Evolutionary conservation across 495 filamentous ascomycete species (phyloP), one percentile per base, ranked within the genome.

Genomic region (Hypoxylon intermedium): DNA sequence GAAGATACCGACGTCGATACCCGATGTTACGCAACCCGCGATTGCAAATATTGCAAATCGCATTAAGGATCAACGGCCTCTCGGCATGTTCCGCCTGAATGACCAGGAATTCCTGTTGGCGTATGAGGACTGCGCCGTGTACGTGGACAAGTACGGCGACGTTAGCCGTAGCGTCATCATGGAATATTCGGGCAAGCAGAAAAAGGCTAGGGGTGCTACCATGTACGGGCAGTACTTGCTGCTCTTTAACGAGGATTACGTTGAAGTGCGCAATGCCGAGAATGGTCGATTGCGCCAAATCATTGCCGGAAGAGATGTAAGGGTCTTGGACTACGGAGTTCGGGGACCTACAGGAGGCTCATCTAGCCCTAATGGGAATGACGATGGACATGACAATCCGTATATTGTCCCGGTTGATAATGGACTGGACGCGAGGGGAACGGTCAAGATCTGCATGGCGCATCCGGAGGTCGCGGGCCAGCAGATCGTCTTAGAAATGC

Each of bases 91-190:
- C 82, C 87, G 93, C 45, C 86, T 98, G 45, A 91, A 88, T 48
- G 92, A 96, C 40, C 86, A 87, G 34, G 94, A 98, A 72, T 98
- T 97, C 76, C 75, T 99, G 4, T 84, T 96, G n/a, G 87, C 86
- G 11, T 99, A 97, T 71, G 89, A 92, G 62, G 91, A 97, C 70
- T 97, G 93, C 59, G 94, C 91, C 16, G 91, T 98, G 0, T 99
- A 98, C 60, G 91, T 97, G 72, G 96, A 98, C 76, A 96, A 98
- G 73, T 92, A 97, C 71, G 95, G 94, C 58, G 94, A 98, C 53
- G 90, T 99, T 13, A 91, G 86, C 30, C 87, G 94, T 40, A 88
- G 85, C 30, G 91, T 98, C 52, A 90, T 99, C 54, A 95, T 98
- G 91, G 91, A 97, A 66, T 98, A 97, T 74, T 92, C 96, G 3